These are phyloP conservation scores for Helicocarpus griseus DNA, from an alignment of 2,329 filamentous ascomycete species.

Conservation along the genomic window DNA sequence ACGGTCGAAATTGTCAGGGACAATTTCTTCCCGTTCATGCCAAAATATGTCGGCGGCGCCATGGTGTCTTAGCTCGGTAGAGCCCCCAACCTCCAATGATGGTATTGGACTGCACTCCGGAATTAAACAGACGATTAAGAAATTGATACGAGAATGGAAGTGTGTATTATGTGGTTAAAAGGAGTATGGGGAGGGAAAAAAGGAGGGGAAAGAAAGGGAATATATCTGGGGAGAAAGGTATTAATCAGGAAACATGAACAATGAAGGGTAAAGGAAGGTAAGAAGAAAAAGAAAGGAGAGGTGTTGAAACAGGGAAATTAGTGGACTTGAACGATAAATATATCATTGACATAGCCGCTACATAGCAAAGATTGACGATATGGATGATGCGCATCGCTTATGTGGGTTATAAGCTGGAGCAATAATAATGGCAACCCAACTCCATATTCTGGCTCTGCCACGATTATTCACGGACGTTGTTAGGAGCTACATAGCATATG, in stretches of 20 bases:
- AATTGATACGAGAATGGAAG: neutral
- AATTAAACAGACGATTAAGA: neutral
- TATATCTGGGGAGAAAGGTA: neutral
- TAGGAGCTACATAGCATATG: neutral
- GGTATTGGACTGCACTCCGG: neutral
- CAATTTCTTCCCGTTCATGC: slow-evolving; percentile 49
- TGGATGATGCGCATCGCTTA: neutral
- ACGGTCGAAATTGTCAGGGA: slow-evolving; percentile 50
- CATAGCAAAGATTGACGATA: neutral
- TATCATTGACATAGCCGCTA: neutral
- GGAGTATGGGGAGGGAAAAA: neutral
- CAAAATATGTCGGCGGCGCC: slow-evolving; percentile 18
- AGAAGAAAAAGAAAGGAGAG: neutral
- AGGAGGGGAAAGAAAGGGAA: neutral
- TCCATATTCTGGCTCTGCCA: neutral
- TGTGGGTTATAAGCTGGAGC: neutral
- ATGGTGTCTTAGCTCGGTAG: neutral
- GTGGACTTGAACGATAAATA: neutral
- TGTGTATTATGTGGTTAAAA: too few relatives aligned
- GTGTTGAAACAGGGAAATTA: neutral
- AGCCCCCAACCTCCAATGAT: neutral
- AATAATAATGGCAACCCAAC: neutral
- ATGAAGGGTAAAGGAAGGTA: neutral
- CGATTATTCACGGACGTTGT: neutral
- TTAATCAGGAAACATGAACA: too few relatives aligned